These are phyloP conservation scores for Bonia amplexicaulis DNA, from an alignment of 176 grass and related monocot species.

Conservation along the genomic window DNA sequence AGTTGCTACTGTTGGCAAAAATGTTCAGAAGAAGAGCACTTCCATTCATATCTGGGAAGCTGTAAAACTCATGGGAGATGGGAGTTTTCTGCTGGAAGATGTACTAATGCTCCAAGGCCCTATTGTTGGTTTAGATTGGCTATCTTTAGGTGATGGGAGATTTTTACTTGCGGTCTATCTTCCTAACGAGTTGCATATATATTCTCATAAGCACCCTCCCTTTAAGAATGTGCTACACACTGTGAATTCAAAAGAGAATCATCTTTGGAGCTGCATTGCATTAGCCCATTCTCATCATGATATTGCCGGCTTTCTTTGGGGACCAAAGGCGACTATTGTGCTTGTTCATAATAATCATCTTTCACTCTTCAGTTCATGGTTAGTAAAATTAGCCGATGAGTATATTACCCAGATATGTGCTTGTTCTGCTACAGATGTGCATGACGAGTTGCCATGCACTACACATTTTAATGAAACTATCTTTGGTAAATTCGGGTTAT, in stretches of 20 bases:
- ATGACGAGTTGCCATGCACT: slow-evolving; percentile 38
- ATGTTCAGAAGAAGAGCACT: slow-evolving; percentile 34
- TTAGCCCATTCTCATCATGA: slow-evolving; percentile 50
- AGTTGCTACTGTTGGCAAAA: slow-evolving; percentile 61
- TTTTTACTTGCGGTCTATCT: slow-evolving; percentile 68
- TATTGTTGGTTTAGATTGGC: slow-evolving; percentile 74
- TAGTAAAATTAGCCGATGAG: slow-evolving; percentile 27
- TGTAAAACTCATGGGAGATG: slow-evolving; percentile 52
- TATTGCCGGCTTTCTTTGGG: slow-evolving; percentile 74
- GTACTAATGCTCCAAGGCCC: slow-evolving; percentile 44
- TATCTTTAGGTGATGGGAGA: slow-evolving; percentile 75
- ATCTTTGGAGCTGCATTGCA: slow-evolving; percentile 84
- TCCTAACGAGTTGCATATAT: slow-evolving; percentile 73
- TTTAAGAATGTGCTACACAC: slow-evolving; percentile 43
- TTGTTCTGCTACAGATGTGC: slow-evolving; percentile 22
- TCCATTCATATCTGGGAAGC: slow-evolving; percentile 82
- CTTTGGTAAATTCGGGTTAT: slow-evolving; percentile 37
- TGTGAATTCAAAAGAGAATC: slow-evolving; percentile 44
- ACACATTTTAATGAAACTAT: slow-evolving; percentile 35
- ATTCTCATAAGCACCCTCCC: slow-evolving; percentile 59
- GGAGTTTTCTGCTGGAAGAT: slow-evolving; percentile 74
- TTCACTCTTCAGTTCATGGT: slow-evolving; percentile 69
- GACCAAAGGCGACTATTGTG: slow-evolving; percentile 65
- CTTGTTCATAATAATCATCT: slow-evolving; percentile 87
- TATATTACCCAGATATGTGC: not conserved